Evolutionary conservation across 768 basidiomycete genomes (phyloP).

Genomic region (Lactifluus echinatus): DNA sequence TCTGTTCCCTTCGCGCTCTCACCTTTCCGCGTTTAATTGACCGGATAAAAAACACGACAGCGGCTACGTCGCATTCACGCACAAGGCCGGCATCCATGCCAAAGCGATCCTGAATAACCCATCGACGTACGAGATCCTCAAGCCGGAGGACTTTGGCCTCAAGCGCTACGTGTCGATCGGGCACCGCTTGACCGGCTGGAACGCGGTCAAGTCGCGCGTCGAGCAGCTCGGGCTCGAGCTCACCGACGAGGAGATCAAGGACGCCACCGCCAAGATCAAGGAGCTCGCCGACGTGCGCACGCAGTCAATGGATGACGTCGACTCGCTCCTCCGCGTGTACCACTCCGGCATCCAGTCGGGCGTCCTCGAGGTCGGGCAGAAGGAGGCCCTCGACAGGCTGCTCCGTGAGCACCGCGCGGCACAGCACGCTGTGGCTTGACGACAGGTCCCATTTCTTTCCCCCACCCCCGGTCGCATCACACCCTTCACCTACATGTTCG

Average conservation of each 20-base stretch:
- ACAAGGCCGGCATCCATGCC: constrained; percentile 99
- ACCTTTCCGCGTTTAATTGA: neutral
- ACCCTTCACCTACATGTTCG: too few relatives aligned
- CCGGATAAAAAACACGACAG: constrained; percentile 32
- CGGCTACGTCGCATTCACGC: constrained; percentile 98
- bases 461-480: too few relatives aligned
- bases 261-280: constrained; percentile 98
- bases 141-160: constrained; percentile 98
- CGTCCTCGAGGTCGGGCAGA: constrained; percentile 89
- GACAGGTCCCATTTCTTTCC: too few relatives aligned
- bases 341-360: constrained; percentile 91
- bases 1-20: constrained; percentile 7
- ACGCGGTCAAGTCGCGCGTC: constrained; percentile 98
- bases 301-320: constrained; percentile 99
- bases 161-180: constrained; percentile 97
- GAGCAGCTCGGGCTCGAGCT: constrained; percentile 90
- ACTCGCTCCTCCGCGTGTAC: constrained; percentile 91
- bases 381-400: constrained; percentile 80
- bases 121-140: constrained; percentile 97
- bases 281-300: constrained; percentile 97
- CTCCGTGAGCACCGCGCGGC: constrained; percentile 65
- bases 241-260: constrained; percentile 95
- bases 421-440: constrained; percentile 8
- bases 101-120: constrained; percentile 99
- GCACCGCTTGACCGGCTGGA: constrained; percentile 96